These are phyloP conservation scores for Cryphonectria carpinicola DNA, from an alignment of 2,329 filamentous ascomycete genomes.

Conservation along the genomic window DNA sequence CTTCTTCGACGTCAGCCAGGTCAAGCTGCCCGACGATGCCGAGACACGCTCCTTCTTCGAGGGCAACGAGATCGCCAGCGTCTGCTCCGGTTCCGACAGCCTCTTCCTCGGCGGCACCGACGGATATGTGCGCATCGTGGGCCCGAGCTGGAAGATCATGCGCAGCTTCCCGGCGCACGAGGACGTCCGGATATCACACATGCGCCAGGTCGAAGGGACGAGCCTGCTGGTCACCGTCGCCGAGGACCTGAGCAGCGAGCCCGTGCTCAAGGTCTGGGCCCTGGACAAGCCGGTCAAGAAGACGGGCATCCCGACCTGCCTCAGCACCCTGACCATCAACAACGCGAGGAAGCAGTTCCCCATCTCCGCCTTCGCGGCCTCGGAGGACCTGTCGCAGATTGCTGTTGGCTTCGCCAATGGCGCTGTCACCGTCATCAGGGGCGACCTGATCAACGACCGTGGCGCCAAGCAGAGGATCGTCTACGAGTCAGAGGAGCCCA, in stretches of 20 bases:
- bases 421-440: constrained; percentile 88
- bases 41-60: constrained; percentile 74
- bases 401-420: constrained; percentile 97
- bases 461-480: constrained; percentile 93
- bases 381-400: constrained; percentile 88
- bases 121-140: constrained; percentile 86
- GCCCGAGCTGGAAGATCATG: constrained; percentile 82
- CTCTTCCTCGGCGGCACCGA: constrained; percentile 86
- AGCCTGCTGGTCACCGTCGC: constrained; percentile 82
- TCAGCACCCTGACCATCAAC: constrained; percentile 83
- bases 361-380: constrained; percentile 87
- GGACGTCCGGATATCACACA: constrained; percentile 78
- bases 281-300: constrained; percentile 94
- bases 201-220: constrained; percentile 89
- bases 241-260: constrained; percentile 87
- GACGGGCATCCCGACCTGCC: constrained; percentile 83
- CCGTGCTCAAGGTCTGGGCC: constrained; percentile 95
- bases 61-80: constrained; percentile 78
- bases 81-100: constrained; percentile 85
- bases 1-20: constrained; percentile 94
- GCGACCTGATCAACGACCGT: constrained; percentile 92
- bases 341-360: constrained; percentile 93
- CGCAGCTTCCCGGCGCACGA: constrained; percentile 89
- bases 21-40: constrained; percentile 80
- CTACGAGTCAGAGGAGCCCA: constrained; percentile 94